Conservation (phyloP, 1,139 yeast genomes). For the Kluyveromyces sp. region DNA sequence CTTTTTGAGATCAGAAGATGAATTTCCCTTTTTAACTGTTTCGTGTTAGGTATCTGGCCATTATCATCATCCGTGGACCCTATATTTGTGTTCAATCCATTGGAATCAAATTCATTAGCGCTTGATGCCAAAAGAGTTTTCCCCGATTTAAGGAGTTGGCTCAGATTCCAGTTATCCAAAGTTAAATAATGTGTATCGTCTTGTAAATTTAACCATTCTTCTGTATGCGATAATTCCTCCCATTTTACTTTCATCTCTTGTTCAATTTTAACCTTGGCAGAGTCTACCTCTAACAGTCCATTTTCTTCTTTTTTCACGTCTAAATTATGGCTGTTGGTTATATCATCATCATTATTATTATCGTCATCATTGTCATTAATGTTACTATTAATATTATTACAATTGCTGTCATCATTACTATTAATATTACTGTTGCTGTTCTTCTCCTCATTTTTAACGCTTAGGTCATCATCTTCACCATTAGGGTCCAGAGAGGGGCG, state of each 20-base stretch:
- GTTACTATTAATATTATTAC: too few species aligned
- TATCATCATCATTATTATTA: constrained; percentile 12
- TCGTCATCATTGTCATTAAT: constrained; percentile 10
- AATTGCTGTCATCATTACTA: too few species aligned
- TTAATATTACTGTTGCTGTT: too few species aligned
- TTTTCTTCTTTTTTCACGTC: constrained; percentile 6
- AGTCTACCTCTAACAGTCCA: constrained; percentile 4
- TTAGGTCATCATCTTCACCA: constrained; percentile 21
- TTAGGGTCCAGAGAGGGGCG: constrained; percentile 79
- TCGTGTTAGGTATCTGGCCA: neutral
- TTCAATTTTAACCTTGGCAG: constrained; percentile 26
- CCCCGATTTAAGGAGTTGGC: constrained; percentile 60
- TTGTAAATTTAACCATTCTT: constrained; percentile 35
- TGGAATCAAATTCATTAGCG: constrained; percentile 41
- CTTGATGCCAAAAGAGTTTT: constrained; percentile 65
- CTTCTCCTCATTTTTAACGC: constrained; percentile 10
- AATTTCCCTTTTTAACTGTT: neutral
- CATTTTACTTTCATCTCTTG: constrained; percentile 31
- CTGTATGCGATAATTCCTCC: constrained; percentile 31
- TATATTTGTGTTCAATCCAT: neutral
- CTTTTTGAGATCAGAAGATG: constrained; percentile 9
- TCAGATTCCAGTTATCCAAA: constrained; percentile 57
- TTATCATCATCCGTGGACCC: neutral
- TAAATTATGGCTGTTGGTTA: neutral
- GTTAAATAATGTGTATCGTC: constrained; percentile 47